phyloP scores from a whole-genome alignment of 2,329 filamentous ascomycete species.

The Dissoconium aciculare region DNA sequence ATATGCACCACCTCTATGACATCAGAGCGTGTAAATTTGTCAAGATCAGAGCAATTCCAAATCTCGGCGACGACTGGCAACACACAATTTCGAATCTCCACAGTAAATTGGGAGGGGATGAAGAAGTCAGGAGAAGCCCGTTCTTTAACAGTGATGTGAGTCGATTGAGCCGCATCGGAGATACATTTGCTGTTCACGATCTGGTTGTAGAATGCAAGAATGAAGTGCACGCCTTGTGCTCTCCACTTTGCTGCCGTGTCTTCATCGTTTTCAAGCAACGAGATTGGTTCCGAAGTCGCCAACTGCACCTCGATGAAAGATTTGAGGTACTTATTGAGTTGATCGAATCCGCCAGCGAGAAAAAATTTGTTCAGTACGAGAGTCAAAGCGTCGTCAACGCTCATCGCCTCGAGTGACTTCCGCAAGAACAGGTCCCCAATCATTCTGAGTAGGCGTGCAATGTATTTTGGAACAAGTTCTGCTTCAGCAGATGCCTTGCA shows the following conservation, averaged over 20 bases:
- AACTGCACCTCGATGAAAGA: slow-evolving; percentile 17
- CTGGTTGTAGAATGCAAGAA: slow-evolving; percentile 65
- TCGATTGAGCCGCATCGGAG: slow-evolving; percentile 55
- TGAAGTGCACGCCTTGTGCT: slow-evolving; percentile 50
- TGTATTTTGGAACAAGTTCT: slow-evolving; percentile 15
- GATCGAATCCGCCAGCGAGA: slow-evolving; percentile 58
- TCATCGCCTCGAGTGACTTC: slow-evolving; percentile 15
- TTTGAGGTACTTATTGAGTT: slow-evolving; percentile 42
- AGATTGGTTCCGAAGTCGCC: slow-evolving; percentile 1
- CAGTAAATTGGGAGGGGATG: slow-evolving; percentile 58
- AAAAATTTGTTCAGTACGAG: slow-evolving; percentile 79
- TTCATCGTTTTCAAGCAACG: slow-evolving; percentile 28
- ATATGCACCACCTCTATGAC: slow-evolving; percentile 72
- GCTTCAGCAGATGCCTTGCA: slow-evolving; percentile 9
- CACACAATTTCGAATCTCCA: slow-evolving; percentile 70
- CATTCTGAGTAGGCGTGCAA: slow-evolving; percentile 12
- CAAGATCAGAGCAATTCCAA: slow-evolving; percentile 74
- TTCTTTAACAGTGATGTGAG: slow-evolving; percentile 36
- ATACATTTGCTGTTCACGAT: slow-evolving; percentile 67
- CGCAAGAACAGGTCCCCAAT: slow-evolving; percentile 15
- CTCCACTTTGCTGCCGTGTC: slow-evolving; percentile 6
- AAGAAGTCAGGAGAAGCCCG: slow-evolving; percentile 42
- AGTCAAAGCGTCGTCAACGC: slow-evolving; percentile 35
- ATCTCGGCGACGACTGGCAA: slow-evolving; percentile 61
- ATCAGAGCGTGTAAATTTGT: slow-evolving; percentile 62